phyloP scores from a whole-genome alignment of 1,284 basidiomycete species.

The Marasmius sp. region DNA sequence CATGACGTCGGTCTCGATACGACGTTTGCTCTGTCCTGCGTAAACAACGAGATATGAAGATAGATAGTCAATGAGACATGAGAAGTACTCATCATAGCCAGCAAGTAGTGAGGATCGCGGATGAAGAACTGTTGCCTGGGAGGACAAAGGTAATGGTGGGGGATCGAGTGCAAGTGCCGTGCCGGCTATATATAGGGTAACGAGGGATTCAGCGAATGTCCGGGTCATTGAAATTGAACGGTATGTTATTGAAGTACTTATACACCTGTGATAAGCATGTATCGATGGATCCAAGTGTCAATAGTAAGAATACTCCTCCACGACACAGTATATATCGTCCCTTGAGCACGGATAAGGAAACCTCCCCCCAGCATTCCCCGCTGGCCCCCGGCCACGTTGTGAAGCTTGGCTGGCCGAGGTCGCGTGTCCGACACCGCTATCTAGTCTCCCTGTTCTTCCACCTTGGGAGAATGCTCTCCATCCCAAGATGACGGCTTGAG shows the following conservation, averaged over 20 bases:
- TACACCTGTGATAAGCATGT: neutral
- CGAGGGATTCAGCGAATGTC: neutral
- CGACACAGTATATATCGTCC: slow-evolving; percentile 64
- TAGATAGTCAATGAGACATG: neutral
- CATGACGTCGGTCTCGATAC: slow-evolving; percentile 99
- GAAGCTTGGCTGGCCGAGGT: slow-evolving; percentile 11
- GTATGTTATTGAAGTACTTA: neutral
- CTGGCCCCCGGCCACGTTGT: slow-evolving; percentile 25
- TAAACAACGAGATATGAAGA: slow-evolving; percentile 25
- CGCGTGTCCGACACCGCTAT: slow-evolving; percentile 12
- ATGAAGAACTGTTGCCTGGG: neutral
- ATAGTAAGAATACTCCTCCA: slow-evolving; percentile 72
- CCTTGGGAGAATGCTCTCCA: slow-evolving; percentile 39
- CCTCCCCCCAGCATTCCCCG: slow-evolving; percentile 27
- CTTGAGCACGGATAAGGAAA: slow-evolving; percentile 53
- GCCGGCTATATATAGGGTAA: slow-evolving; percentile 7
- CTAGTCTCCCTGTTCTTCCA: slow-evolving; percentile 15
- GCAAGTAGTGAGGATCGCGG: neutral
- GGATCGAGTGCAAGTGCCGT: neutral
- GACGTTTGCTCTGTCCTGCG: slow-evolving; percentile 69
- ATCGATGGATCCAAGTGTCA: slow-evolving; percentile 24
- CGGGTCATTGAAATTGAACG: no score
- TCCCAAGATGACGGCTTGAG: slow-evolving; percentile 42
- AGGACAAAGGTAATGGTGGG: neutral
- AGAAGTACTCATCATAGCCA: slow-evolving; percentile 39